These are phyloP conservation scores for Moelleriella libera DNA, from an alignment of 2,329 filamentous ascomycete genomes.

Conservation along the genomic window DNA sequence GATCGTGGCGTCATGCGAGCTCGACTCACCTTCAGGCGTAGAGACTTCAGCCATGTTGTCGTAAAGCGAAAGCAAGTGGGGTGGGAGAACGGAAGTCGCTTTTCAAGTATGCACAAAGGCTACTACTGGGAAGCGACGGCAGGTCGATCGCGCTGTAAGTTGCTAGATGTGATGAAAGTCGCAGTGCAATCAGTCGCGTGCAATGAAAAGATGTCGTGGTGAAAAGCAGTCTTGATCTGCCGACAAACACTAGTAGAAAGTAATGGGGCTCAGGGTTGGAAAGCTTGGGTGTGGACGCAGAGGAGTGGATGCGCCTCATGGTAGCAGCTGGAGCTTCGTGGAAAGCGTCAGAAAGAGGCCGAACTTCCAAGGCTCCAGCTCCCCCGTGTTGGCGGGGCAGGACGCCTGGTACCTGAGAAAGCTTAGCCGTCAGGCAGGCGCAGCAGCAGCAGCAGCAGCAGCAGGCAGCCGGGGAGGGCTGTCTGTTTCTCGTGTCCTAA, in stretches of 20 bases:
- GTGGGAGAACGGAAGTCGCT: neutral
- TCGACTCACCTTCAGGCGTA: constrained; percentile 24
- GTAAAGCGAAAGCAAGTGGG: neutral
- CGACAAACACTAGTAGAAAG: neutral
- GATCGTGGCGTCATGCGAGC: neutral
- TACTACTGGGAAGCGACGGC: neutral
- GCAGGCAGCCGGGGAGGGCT: too few species aligned
- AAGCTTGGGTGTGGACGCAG: neutral
- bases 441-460: too few species aligned
- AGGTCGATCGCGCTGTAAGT: neutral
- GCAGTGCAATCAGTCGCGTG: neutral
- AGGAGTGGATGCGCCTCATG: constrained; percentile 1
- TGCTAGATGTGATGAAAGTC: neutral
- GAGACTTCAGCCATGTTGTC: constrained; percentile 14
- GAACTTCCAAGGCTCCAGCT: constrained; percentile 1
- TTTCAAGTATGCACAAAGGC: too few species aligned
- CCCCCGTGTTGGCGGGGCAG: too few species aligned
- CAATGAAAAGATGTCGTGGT: neutral
- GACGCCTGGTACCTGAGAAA: too few species aligned
- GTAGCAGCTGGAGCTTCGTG: constrained; percentile 1
- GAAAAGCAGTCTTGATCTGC: neutral
- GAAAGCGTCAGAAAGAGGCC: constrained; percentile 6
- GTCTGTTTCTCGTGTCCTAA: too few species aligned
- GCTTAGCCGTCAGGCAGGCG: too few species aligned
- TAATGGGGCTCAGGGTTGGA: neutral